Evolutionary conservation across 2,329 filamentous ascomycete species (phyloP).

Genomic region (Huntiella bhutanensis): DNA sequence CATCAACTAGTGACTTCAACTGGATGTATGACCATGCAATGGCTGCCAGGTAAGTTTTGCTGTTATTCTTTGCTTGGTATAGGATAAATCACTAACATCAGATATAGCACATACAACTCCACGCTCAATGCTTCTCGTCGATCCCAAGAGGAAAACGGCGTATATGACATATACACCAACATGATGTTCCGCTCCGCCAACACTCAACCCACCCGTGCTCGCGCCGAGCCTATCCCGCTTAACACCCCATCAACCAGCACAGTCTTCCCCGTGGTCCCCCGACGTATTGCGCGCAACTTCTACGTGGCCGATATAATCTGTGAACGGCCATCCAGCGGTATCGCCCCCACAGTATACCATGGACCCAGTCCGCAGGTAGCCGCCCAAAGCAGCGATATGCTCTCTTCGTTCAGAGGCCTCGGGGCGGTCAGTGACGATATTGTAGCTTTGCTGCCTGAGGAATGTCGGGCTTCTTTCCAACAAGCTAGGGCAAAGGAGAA

Average conservation of each 20-base stretch:
- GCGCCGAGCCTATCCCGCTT: conserved; percentile 42
- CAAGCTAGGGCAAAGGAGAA: conserved; percentile 44
- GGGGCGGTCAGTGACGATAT: conserved; percentile 46
- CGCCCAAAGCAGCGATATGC: conserved; percentile 23
- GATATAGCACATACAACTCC: conserved; percentile 62
- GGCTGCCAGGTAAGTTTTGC: conserved; percentile 53
- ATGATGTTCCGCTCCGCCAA: conserved; percentile 67
- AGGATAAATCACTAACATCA: conserved; percentile 11
- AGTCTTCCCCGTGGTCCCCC: conserved; percentile 29
- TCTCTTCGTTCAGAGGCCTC: conserved; percentile 40
- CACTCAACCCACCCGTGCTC: conserved; percentile 77
- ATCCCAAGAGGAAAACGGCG: conserved; percentile 45
- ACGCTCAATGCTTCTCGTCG: conserved; percentile 49
- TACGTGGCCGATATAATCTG: conserved; percentile 35
- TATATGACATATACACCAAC: conserved; percentile 93
- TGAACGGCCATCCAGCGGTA: conserved; percentile 30
- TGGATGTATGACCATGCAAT: conserved; percentile 94
- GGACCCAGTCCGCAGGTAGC: conserved; percentile 20
- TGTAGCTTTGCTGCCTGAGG: conserved; percentile 43
- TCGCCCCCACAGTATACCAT: conserved; percentile 27
- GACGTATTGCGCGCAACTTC: conserved; percentile 35
- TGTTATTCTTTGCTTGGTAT: background rate
- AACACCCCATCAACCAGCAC: conserved; percentile 16
- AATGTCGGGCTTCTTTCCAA: conserved; percentile 57
- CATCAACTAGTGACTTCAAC: conserved; percentile 80